Evolutionary conservation across 805 yeast genomes (phyloP).

Genomic region (Dipodascus geniculatus): DNA sequence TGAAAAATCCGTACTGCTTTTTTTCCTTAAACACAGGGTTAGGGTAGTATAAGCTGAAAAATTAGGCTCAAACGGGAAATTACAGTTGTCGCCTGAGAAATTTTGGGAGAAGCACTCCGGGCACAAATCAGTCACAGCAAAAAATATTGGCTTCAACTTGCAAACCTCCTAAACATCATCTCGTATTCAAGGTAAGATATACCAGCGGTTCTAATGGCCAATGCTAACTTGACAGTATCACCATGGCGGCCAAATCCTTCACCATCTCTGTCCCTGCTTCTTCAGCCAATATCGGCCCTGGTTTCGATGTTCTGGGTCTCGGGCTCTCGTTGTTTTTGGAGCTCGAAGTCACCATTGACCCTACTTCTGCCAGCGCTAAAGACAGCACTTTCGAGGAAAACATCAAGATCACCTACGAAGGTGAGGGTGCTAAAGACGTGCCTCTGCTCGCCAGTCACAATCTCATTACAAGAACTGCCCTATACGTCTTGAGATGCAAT

Average conservation of each 20-base stretch:
- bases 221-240: too few species aligned
- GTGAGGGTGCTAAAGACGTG: slow-evolving; percentile 70
- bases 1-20: too few species aligned
- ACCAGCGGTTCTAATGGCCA: too few species aligned
- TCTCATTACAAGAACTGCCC: slow-evolving; percentile 83
- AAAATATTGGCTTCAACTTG: too few species aligned
- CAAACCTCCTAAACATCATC: too few species aligned
- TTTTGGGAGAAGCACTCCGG: too few species aligned
- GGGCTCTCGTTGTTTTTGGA: slow-evolving; percentile 70
- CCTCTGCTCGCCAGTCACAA: slow-evolving; percentile 71
- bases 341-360: slow-evolving; percentile 55
- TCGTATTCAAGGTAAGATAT: too few species aligned
- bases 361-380: slow-evolving; percentile 23
- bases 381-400: slow-evolving; percentile 49
- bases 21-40: background rate
- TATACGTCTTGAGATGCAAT: slow-evolving; percentile 81
- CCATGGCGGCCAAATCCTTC: slow-evolving; percentile 24
- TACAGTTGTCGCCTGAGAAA: background rate
- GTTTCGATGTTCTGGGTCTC: slow-evolving; percentile 92
- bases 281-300: slow-evolving; percentile 97
- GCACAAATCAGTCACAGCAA: background rate
- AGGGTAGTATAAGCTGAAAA: background rate
- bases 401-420: slow-evolving; percentile 58
- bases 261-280: slow-evolving; percentile 82
- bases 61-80: background rate